phyloP scores from a whole-genome alignment of 306 rosid species.

The Luffa acutangula region DNA sequence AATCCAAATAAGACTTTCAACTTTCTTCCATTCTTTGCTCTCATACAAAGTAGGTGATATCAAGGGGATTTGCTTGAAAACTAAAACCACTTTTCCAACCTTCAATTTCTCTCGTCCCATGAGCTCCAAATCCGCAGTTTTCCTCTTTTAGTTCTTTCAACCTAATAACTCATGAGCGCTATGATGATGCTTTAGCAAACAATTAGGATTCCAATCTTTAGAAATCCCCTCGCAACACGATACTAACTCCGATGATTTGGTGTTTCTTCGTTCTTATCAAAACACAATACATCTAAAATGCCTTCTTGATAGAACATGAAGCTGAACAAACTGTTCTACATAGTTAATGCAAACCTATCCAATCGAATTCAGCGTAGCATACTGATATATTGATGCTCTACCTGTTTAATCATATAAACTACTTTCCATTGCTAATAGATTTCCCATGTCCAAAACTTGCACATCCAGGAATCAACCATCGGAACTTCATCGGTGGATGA shows the following conservation, averaged over 20 bases:
- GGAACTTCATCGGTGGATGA: conserved; percentile 15
- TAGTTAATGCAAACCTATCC: background rate
- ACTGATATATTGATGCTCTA: background rate
- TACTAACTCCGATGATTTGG: too few relatives aligned
- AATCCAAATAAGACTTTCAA: background rate
- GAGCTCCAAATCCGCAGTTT: too few relatives aligned
- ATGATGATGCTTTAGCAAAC: background rate
- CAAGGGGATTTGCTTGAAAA: background rate
- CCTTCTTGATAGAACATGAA: too few relatives aligned
- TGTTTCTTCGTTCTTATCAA: too few relatives aligned
- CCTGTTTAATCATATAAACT: background rate
- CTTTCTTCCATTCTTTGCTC: background rate
- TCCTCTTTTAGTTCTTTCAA: background rate
- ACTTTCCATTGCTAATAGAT: background rate
- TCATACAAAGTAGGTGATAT: background rate
- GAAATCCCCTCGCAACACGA: background rate
- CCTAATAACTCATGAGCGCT: background rate
- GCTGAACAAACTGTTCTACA: background rate
- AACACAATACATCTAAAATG: too few relatives aligned
- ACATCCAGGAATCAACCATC: conserved; percentile 31
- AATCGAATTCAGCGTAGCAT: background rate
- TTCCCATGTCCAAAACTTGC: background rate
- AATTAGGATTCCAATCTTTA: background rate
- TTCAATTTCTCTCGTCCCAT: background rate
- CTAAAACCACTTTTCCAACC: too few relatives aligned